A percentile compares a stretch with the other conserved stretches of the same genome.
Evolutionary conservation across 2,329 filamentous ascomycete genomes (phyloP).

Genomic region (Alternaria incomplexa): DNA sequence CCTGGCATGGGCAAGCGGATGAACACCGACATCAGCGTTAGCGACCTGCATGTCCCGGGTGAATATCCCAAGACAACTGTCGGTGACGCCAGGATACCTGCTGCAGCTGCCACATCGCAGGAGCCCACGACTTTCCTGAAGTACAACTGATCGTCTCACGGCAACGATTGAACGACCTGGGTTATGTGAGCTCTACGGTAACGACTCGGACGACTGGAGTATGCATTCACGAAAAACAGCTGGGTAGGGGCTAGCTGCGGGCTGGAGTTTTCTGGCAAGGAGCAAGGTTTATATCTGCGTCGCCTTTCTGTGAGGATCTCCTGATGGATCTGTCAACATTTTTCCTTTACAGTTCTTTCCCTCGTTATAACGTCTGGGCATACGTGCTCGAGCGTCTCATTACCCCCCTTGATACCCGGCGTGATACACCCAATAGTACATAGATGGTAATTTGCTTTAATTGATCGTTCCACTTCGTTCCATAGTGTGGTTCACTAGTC

Average conservation of each 20-base stretch:
- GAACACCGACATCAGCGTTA: conserved; percentile 60
- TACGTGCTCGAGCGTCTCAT: not conserved
- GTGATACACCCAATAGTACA: conserved; percentile 2
- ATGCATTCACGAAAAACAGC: not conserved
- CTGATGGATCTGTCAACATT: not conserved
- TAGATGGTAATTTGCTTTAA: conserved; percentile 1
- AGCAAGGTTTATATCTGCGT: not conserved
- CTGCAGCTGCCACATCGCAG: not conserved
- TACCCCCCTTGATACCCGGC: conserved; percentile 7
- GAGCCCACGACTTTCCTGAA: not conserved
- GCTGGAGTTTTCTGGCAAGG: not conserved
- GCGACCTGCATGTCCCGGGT: conserved; percentile 72
- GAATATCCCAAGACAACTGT: conserved; percentile 59
- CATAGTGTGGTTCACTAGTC: not conserved
- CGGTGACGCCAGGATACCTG: not conserved
- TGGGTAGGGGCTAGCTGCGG: not conserved
- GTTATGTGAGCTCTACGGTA: not conserved
- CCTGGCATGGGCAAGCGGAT: conserved; percentile 55
- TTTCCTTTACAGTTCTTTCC: not conserved
- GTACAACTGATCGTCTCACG: not conserved
- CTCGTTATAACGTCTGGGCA: not conserved
- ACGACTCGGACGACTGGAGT: not conserved
- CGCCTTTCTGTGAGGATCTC: not conserved
- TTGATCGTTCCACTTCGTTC: not conserved
- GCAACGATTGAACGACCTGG: not conserved